Percentiles rank a stretch among this genome's conserved stretches.
phyloP scores from a whole-genome alignment of 2,329 filamentous ascomycete genomes.

The Volutella citrinella region DNA sequence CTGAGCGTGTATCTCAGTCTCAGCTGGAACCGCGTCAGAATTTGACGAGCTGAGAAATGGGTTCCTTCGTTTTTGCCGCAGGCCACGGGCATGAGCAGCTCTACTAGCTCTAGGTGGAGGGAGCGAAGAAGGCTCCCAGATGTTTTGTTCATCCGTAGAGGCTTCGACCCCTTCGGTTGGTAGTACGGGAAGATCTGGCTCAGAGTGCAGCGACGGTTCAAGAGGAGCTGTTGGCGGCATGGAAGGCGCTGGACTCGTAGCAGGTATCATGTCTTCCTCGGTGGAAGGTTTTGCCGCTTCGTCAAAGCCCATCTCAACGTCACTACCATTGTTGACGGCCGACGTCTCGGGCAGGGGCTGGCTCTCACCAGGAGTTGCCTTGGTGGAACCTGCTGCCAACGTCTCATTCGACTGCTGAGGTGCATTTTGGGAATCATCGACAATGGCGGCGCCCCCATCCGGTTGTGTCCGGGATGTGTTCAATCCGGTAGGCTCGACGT shows the following conservation, averaged over 20 bases:
- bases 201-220: slow-evolving; percentile 19
- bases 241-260: slow-evolving; percentile 34
- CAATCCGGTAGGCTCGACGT: too few species aligned
- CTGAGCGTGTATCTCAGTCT: slow-evolving; percentile 10
- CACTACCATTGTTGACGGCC: slow-evolving; percentile 11
- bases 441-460: too few species aligned
- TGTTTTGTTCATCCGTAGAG: slow-evolving; percentile 8
- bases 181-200: slow-evolving; percentile 34
- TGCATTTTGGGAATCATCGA: slow-evolving; percentile 24
- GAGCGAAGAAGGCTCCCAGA: slow-evolving; percentile 27
- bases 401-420: slow-evolving; percentile 22
- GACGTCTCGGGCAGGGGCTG: slow-evolving; percentile 6
- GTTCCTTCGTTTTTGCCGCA: slow-evolving; percentile 18
- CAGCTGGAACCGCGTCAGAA: slow-evolving; percentile 18
- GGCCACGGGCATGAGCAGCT: slow-evolving; percentile 21
- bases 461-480: too few species aligned
- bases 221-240: slow-evolving; percentile 22
- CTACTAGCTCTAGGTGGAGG: slow-evolving; percentile 18
- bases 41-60: slow-evolving; percentile 30
- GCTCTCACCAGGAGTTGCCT: slow-evolving; percentile 30
- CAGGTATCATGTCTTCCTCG: slow-evolving; percentile 37
- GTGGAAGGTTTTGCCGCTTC: slow-evolving; percentile 13
- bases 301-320: slow-evolving; percentile 6
- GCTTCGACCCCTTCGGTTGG: slow-evolving; percentile 18
- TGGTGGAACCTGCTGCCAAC: slow-evolving; percentile 26